Evolutionary conservation across 805 yeast species (phyloP).

Genomic region (Cyberlindnera xylosilytica): DNA sequence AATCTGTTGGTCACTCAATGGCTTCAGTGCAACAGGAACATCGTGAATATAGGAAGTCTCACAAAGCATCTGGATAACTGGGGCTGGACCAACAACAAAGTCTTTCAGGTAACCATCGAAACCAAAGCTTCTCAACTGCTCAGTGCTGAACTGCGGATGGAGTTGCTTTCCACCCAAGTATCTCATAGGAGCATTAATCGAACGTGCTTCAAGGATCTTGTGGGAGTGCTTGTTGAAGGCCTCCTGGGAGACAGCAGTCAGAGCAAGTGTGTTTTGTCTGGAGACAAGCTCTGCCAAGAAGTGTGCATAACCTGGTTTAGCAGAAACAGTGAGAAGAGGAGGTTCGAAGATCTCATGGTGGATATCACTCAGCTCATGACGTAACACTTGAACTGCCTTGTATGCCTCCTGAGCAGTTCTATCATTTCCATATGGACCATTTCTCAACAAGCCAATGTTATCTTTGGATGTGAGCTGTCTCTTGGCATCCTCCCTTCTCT

Average conservation of each 20-base stretch:
- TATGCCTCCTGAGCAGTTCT: conserved; percentile 25
- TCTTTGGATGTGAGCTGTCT: conserved; percentile 45
- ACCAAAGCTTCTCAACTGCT: conserved; percentile 47
- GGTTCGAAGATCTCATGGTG: conserved; percentile 60
- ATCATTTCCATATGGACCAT: conserved; percentile 7
- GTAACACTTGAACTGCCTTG: conserved; percentile 40
- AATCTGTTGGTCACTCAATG: conserved; percentile 40
- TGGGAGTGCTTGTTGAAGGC: conserved; percentile 47
- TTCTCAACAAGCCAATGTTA: conserved; percentile 45
- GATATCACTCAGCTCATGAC: conserved; percentile 35
- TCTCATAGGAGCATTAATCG: conserved; percentile 54
- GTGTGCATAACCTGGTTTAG: conserved; percentile 46
- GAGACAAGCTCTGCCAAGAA: conserved; percentile 58
- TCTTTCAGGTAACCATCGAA: conserved; percentile 82
- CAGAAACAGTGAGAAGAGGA: conserved; percentile 62
- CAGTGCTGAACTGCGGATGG: conserved; percentile 28
- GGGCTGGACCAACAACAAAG: conserved; percentile 65
- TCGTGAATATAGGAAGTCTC: conserved; percentile 45
- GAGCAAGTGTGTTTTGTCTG: conserved; percentile 50
- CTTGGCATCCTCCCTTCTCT: conserved; percentile 20
- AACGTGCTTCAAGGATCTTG: conserved; percentile 36
- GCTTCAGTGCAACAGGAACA: conserved; percentile 61
- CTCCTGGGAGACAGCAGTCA: conserved; percentile 54
- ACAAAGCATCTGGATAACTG: conserved; percentile 71
- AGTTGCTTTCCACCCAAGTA: conserved; percentile 30